Evolutionary conservation across 257 asterid species (phyloP).

Genomic region (Solanum ahanhuiri): DNA sequence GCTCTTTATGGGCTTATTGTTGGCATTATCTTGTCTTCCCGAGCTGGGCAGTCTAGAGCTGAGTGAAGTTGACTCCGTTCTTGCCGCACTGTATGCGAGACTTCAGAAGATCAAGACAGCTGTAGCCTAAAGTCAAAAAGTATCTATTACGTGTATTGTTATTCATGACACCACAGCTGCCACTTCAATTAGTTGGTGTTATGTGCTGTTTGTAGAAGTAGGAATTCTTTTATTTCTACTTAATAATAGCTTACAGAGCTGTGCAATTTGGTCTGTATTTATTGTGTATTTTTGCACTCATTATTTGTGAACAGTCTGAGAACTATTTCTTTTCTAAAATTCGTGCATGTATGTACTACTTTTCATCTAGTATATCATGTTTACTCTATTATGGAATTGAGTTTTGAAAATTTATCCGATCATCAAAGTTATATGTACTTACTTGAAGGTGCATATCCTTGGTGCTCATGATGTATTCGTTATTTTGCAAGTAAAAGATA

Average conservation of each 20-base stretch:
- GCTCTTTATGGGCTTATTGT: conserved; percentile 69
- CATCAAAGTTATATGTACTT: not conserved
- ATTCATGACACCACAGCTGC: not conserved
- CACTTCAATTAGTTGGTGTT: not conserved
- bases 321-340: not conserved
- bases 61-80: conserved; percentile 15
- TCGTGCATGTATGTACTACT: not conserved
- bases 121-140: not conserved
- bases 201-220: not conserved
- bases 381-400: not conserved
- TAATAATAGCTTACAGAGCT: not conserved
- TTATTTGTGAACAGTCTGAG: not conserved
- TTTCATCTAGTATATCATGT: not conserved
- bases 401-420: not conserved
- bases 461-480: not conserved
- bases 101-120: not conserved
- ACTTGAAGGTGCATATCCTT: not conserved
- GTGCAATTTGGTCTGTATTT: not conserved
- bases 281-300: not conserved
- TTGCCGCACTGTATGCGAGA: not conserved
- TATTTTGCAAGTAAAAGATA: not conserved
- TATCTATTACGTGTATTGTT: not conserved
- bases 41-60: conserved; percentile 74
- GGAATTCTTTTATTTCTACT: not conserved
- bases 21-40: conserved; percentile 62